These are phyloP conservation scores for Suillus weaverae DNA, from an alignment of 768 basidiomycete species.

Conservation along the genomic window DNA sequence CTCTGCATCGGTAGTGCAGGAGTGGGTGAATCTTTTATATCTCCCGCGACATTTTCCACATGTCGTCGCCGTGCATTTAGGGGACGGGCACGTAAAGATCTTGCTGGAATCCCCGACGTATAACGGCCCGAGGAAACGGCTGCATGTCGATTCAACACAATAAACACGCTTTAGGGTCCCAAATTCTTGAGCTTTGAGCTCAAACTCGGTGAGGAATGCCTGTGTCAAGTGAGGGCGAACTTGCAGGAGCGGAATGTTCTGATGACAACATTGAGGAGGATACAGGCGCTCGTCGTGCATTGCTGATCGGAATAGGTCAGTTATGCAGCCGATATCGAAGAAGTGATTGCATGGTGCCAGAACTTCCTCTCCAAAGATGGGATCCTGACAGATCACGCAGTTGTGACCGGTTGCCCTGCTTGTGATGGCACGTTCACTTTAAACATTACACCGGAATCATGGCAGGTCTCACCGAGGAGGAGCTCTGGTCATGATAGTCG, in stretches of 20 bases:
- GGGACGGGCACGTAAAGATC: slow-evolving; percentile 23
- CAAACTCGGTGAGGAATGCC: slow-evolving; percentile 22
- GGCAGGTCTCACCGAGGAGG: slow-evolving; percentile 15
- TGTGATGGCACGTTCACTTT: not conserved
- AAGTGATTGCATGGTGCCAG: slow-evolving; percentile 35
- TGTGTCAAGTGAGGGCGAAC: slow-evolving; percentile 28
- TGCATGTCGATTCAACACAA: slow-evolving; percentile 35
- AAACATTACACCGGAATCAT: not conserved
- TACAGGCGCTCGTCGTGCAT: slow-evolving; percentile 39
- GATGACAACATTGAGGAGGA: slow-evolving; percentile 41
- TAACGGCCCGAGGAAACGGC: slow-evolving; percentile 37
- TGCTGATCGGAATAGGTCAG: slow-evolving; percentile 35
- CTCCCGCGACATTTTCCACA: slow-evolving; percentile 28
- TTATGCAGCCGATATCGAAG: slow-evolving; percentile 35
- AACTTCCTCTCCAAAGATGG: slow-evolving; percentile 27
- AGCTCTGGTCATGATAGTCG: not conserved
- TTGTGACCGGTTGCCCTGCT: slow-evolving; percentile 25
- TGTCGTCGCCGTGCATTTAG: slow-evolving; percentile 20
- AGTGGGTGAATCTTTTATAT: slow-evolving; percentile 25
- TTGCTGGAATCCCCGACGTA: slow-evolving; percentile 23
- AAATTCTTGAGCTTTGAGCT: slow-evolving; percentile 31
- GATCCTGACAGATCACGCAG: slow-evolving; percentile 39
- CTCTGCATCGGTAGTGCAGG: slow-evolving; percentile 27
- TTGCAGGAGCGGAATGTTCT: slow-evolving; percentile 25
- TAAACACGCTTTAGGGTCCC: slow-evolving; percentile 37